Percentiles rank a stretch among this genome's conserved stretches.
These are phyloP conservation scores for Thalia dealbata DNA, from an alignment of 176 grass and related monocot genomes.

Conservation along the genomic window DNA sequence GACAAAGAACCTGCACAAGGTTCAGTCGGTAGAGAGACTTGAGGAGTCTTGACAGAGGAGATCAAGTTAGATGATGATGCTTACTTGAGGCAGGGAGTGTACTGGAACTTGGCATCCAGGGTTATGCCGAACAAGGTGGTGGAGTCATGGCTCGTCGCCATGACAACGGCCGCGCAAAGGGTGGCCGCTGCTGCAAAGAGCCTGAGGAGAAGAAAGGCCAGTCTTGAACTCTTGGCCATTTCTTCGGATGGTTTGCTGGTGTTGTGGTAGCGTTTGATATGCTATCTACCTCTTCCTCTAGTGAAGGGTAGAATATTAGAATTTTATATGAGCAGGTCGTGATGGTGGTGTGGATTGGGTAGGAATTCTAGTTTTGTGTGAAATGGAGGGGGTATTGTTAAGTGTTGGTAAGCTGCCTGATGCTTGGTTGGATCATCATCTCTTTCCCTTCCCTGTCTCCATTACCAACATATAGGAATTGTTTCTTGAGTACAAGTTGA, in stretches of 20 bases:
- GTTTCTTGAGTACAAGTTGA: background rate
- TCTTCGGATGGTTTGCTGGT: background rate
- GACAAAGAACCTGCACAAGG: conserved; percentile 59
- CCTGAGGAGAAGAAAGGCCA: conserved; percentile 34
- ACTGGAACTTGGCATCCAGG: conserved; percentile 79
- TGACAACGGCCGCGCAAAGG: conserved; percentile 43
- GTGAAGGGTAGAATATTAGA: too few relatives aligned
- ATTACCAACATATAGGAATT: background rate
- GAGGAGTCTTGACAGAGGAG: background rate
- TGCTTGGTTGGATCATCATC: background rate
- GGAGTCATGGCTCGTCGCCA: conserved; percentile 73
- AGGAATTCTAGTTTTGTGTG: background rate
- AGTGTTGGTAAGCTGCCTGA: conserved; percentile 12
- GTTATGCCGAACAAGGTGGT: conserved; percentile 60
- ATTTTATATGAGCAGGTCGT: background rate
- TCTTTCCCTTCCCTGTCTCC: background rate
- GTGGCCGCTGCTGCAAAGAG: conserved; percentile 32
- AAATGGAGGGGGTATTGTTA: background rate
- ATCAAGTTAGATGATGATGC: background rate
- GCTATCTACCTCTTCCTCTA: too few relatives aligned
- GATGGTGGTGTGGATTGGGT: background rate
- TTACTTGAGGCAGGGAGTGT: conserved; percentile 66
- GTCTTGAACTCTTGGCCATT: conserved; percentile 47
- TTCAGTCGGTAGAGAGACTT: background rate
- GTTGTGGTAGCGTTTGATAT: background rate